Conservation (phyloP, 1,284 basidiomycete species). For the Ustilago loliicola region DNA sequence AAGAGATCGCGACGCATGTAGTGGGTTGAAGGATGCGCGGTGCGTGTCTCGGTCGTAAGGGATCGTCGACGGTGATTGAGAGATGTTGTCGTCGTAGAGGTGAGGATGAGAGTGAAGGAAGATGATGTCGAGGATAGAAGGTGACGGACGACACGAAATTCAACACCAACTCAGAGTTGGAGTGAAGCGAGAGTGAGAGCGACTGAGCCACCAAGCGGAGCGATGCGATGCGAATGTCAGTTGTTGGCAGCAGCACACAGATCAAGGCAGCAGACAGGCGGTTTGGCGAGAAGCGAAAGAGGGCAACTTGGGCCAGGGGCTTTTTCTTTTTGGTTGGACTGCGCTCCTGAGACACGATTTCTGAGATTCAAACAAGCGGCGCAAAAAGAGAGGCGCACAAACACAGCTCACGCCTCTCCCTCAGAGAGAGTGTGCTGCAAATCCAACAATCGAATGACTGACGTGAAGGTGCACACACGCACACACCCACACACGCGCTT, state of each 20-base stretch:
- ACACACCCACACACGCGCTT: not conserved
- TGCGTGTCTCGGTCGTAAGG: not conserved
- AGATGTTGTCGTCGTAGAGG: not conserved
- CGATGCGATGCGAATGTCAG: not conserved
- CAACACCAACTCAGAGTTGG: not conserved
- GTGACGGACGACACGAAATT: slow-evolving; percentile 1
- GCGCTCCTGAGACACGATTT: slow-evolving; percentile 4
- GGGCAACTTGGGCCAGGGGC: not conserved
- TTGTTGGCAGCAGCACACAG: too few species aligned
- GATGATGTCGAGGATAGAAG: slow-evolving; percentile 1
- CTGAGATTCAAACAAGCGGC: not conserved
- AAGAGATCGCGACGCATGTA: slow-evolving; percentile 1
- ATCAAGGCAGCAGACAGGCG: slow-evolving; percentile 5
- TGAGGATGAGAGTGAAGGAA: not conserved
- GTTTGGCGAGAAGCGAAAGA: not conserved
- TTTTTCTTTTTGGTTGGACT: not conserved
- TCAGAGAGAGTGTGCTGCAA: not conserved
- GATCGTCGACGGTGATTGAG: not conserved
- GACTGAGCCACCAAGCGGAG: too few species aligned
- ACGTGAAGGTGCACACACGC: not conserved
- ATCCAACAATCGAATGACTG: not conserved
- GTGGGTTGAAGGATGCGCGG: not conserved
- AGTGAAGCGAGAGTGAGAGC: too few species aligned
- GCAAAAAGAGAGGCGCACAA: not conserved
- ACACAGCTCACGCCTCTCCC: not conserved